These are phyloP conservation scores for Ceratocystis huliohia DNA, from an alignment of 2,329 filamentous ascomycete genomes.

Conservation along the genomic window DNA sequence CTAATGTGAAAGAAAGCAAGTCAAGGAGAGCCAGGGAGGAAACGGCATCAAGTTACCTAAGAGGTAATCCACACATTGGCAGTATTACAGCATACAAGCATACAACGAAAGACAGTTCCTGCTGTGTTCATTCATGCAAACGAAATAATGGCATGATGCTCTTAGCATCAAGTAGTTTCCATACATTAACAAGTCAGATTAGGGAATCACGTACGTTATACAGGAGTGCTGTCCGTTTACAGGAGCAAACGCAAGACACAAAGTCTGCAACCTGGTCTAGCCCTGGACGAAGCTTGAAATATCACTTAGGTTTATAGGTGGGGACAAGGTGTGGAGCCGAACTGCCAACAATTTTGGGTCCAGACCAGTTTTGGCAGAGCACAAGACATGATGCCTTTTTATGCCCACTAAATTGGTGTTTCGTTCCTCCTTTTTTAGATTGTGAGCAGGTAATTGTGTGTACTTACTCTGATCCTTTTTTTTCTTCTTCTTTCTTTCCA, in stretches of 20 bases:
- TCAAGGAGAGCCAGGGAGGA: background rate
- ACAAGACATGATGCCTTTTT: background rate
- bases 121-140: background rate
- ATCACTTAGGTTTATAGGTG: background rate
- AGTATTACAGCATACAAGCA: slow-evolving; percentile 8
- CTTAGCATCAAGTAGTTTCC: background rate
- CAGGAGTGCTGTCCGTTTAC: background rate
- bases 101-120: slow-evolving; percentile 21
- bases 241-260: background rate
- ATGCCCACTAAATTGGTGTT: no score
- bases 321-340: background rate
- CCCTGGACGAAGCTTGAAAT: background rate
- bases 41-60: background rate
- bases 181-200: background rate
- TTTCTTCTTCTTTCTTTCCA: background rate
- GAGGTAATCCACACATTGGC: background rate
- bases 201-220: background rate
- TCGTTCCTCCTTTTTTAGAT: no score
- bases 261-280: background rate
- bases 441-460: no score
- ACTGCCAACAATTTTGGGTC: background rate
- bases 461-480: background rate
- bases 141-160: slow-evolving; percentile 8
- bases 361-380: background rate
- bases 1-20: background rate